Evolutionary conservation across 176 grass and related monocot genomes (phyloP), one percentile per base, ranked within the genome.

Genomic region (Rhynchospora breviuscula): DNA sequence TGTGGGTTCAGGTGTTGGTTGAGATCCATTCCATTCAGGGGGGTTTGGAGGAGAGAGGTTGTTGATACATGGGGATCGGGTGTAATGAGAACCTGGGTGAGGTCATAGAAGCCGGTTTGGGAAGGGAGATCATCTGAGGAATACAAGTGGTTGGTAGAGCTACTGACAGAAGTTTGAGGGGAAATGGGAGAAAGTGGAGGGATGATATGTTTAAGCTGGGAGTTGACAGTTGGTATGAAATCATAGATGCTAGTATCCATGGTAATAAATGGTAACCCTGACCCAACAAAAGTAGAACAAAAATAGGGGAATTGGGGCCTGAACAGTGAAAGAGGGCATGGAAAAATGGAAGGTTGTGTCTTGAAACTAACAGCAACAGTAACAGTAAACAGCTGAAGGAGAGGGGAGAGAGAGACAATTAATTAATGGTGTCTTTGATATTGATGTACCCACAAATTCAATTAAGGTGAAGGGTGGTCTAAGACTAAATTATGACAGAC

Each of bases 211-310:
- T 82, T 90, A 54, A 72, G 79, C 71, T 88, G 85, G 48, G 89
- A 84, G 63, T 79, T 79, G 78, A 89, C 66, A 48, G 85, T 79
- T 83, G 26, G 26, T 29, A 79, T 44, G 71, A 59, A 79, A 73
- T 91, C 83, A 63, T 88, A 79, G 74, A 91, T 22, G 45, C 83
- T 29, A 77, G 92, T 87, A 74, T 94, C 92, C 92, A 91, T 94
- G 87, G 81, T 67, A 29, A 29, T 29, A 29, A 29, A 29, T 29
- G 26, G 26, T 29, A 29, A 29, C 26, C 26, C 26, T 29, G 1
- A 29, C 26, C 26, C 26, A 29, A 29, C 26, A 29, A 29, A 29
- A 29, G 26, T 29, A 29, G 26, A 29, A 29, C 26, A 29, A 29
- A 29, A 29, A 29, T 29, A 29, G 26, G 26, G 26, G 26, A 29